Percentiles rank a stretch among this genome's conserved stretches.
phyloP scores from a whole-genome alignment of 108 stramenopile species.

The Halocafeteria seosinensis region DNA sequence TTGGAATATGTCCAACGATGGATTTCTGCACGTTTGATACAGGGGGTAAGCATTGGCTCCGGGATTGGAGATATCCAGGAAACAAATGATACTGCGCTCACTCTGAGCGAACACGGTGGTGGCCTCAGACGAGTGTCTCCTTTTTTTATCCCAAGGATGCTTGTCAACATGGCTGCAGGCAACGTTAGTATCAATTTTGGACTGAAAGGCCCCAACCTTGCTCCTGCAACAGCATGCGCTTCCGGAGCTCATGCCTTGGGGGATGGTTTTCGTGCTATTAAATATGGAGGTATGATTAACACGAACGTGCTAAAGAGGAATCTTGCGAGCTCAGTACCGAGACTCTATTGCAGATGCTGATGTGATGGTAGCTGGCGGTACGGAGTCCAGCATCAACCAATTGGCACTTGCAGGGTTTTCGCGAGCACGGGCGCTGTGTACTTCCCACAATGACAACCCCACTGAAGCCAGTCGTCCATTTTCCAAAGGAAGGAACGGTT shows the following conservation, averaged over 20 bases:
- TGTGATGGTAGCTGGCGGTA: slow-evolving; percentile 78
- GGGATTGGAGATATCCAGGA: slow-evolving; percentile 54
- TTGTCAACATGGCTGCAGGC: slow-evolving; percentile 69
- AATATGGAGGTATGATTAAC: no score
- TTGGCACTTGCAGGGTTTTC: slow-evolving; percentile 71
- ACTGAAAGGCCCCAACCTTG: slow-evolving; percentile 59
- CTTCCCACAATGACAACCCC: slow-evolving; percentile 25
- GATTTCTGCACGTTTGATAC: no score
- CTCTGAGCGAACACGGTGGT: neutral
- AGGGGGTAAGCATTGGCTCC: slow-evolving; percentile 57
- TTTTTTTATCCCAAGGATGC: slow-evolving; percentile 78
- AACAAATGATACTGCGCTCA: neutral
- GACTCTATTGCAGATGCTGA: no score
- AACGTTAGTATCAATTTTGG: slow-evolving; percentile 38
- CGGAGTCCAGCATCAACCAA: slow-evolving; percentile 75
- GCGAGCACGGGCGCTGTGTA: slow-evolving; percentile 61
- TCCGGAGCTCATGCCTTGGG: slow-evolving; percentile 76
- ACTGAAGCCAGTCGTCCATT: slow-evolving; percentile 62
- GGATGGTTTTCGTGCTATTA: slow-evolving; percentile 65
- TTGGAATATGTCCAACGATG: no score
- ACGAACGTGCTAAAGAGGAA: no score
- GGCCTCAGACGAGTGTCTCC: slow-evolving; percentile 41
- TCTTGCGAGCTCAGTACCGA: no score
- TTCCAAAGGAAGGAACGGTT: slow-evolving; percentile 74
- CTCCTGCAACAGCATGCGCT: slow-evolving; percentile 75